phyloP scores from a whole-genome alignment of 768 basidiomycete species.

The Punctularia strigosozonata region DNA sequence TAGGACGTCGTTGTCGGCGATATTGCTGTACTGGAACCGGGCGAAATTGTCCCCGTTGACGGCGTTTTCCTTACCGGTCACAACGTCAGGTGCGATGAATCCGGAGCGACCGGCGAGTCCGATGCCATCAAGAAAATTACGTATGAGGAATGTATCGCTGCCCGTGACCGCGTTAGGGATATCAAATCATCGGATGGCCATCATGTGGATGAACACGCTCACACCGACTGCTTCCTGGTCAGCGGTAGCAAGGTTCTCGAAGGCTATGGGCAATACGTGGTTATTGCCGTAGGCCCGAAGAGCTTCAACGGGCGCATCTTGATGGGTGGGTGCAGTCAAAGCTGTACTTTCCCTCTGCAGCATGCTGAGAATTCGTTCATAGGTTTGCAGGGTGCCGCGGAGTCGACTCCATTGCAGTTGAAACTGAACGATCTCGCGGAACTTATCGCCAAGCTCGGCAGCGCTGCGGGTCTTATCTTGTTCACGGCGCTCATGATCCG shows the following conservation, averaged over 20 bases:
- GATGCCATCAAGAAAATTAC: slow-evolving; percentile 86
- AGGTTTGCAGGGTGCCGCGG: slow-evolving; percentile 81
- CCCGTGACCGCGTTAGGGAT: slow-evolving; percentile 27
- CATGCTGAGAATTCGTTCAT: slow-evolving; percentile 1
- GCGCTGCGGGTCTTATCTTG: slow-evolving; percentile 66
- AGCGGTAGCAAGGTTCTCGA: slow-evolving; percentile 90
- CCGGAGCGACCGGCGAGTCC: slow-evolving; percentile 92
- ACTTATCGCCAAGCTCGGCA: slow-evolving; percentile 86
- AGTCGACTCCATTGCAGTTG: slow-evolving; percentile 86
- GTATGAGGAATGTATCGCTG: slow-evolving; percentile 60
- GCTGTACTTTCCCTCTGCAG: not conserved
- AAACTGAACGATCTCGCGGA: slow-evolving; percentile 94
- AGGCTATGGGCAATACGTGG: slow-evolving; percentile 87
- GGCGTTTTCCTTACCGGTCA: slow-evolving; percentile 90
- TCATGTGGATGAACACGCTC: slow-evolving; percentile 25
- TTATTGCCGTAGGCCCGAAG: slow-evolving; percentile 84
- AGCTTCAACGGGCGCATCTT: slow-evolving; percentile 96
- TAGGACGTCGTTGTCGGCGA: slow-evolving; percentile 93
- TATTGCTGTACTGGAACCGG: slow-evolving; percentile 83
- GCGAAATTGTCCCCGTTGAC: slow-evolving; percentile 93
- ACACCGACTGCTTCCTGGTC: slow-evolving; percentile 86
- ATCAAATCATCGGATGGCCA: too few relatives aligned
- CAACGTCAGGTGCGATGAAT: slow-evolving; percentile 92
- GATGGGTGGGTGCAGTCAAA: slow-evolving; percentile 59
- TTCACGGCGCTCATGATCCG: slow-evolving; percentile 84